These are phyloP conservation scores for Physocladia obscura DNA, from an alignment of 192 early-diverging fungal species.

Conservation along the genomic window DNA sequence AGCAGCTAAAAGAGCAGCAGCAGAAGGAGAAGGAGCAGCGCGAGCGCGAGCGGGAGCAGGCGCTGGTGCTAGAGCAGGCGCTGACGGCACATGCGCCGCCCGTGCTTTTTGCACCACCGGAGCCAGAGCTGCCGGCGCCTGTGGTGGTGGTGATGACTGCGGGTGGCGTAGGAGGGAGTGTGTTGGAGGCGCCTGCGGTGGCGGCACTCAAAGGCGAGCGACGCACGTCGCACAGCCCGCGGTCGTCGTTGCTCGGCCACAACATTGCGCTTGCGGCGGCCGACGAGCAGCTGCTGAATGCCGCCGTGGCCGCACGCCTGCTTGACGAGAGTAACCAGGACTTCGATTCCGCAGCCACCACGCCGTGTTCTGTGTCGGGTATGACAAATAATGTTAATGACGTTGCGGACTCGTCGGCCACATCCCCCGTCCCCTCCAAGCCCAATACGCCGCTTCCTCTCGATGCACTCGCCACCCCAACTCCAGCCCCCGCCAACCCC, in stretches of 20 bases:
- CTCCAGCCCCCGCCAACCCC: not conserved
- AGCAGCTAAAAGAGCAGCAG: not conserved
- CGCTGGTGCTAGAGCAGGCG: too few relatives aligned
- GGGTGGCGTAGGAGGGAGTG: not conserved
- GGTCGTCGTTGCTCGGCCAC: not conserved
- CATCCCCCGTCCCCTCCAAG: too few relatives aligned
- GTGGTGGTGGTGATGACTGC: not conserved
- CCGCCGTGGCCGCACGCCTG: not conserved
- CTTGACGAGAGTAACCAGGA: too few relatives aligned
- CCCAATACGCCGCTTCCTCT: not conserved
- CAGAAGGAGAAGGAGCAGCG: not conserved
- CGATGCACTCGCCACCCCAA: not conserved
- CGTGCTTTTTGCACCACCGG: not conserved
- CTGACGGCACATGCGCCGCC: not conserved
- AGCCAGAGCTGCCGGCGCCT: not conserved
- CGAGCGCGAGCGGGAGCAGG: too few relatives aligned
- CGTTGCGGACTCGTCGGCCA: too few relatives aligned
- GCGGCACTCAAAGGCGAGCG: not conserved
- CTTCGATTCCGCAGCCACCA: too few relatives aligned
- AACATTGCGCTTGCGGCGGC: not conserved
- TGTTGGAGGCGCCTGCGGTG: not conserved
- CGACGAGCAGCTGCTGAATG: not conserved
- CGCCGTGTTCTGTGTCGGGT: too few relatives aligned
- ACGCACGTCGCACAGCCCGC: not conserved
- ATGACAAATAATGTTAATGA: too few relatives aligned